A percentile compares a stretch with the other conserved stretches of the same genome.
Conservation (phyloP, 306 rosid species). For the Senna tora region DNA sequence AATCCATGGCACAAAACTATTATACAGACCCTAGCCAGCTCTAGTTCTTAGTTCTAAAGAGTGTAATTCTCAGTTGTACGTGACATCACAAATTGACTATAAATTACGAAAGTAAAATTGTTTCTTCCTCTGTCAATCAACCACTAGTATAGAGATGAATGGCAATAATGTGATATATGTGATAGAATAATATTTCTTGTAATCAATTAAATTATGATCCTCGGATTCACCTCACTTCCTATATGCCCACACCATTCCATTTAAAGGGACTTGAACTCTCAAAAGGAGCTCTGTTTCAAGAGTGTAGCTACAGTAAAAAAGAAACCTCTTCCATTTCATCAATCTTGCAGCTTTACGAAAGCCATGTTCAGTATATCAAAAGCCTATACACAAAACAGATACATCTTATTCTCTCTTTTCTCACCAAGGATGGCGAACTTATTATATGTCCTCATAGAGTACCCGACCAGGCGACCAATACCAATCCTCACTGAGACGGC, state of each 20-base stretch:
- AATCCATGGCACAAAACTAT: slow-evolving; percentile 94
- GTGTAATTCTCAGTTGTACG: slow-evolving; percentile 20
- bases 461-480: slow-evolving; percentile 42
- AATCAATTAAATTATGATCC: neutral
- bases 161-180: neutral
- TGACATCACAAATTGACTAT: neutral
- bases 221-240: slow-evolving; percentile 5
- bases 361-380: slow-evolving; percentile 47
- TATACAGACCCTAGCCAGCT: slow-evolving; percentile 68
- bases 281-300: neutral
- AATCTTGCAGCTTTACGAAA: slow-evolving; percentile 49
- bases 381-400: slow-evolving; percentile 51
- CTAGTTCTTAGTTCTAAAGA: slow-evolving; percentile 44
- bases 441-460: slow-evolving; percentile 43
- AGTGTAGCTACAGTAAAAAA: slow-evolving; percentile 1
- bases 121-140: neutral
- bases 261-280: slow-evolving; percentile 28
- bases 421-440: slow-evolving; percentile 41
- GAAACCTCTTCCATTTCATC: slow-evolving; percentile 42
- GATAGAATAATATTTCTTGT: neutral
- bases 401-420: slow-evolving; percentile 46
- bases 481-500: slow-evolving; percentile 39
- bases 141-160: neutral
- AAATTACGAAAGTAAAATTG: slow-evolving; percentile 1
- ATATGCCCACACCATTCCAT: slow-evolving; percentile 25